phyloP scores from a whole-genome alignment of 2,329 filamentous ascomycete species.

The Byssochlamys sp. region DNA sequence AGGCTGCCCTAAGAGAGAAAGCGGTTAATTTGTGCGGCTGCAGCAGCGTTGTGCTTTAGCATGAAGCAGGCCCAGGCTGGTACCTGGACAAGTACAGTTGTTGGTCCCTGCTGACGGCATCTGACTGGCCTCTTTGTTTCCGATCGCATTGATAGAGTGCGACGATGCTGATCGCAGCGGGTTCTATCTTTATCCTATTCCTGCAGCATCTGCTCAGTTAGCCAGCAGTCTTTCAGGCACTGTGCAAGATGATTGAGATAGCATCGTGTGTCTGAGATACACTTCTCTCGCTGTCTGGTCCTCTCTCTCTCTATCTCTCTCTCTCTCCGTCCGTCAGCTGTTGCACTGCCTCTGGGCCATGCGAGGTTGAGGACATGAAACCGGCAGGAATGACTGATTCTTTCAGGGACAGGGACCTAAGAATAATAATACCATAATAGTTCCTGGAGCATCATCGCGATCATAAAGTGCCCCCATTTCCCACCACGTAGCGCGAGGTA shows the following conservation, averaged over 20 bases:
- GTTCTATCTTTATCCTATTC: background rate
- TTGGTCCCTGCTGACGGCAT: background rate
- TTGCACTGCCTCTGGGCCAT: background rate
- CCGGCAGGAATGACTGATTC: background rate
- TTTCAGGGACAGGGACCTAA: background rate
- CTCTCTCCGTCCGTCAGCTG: background rate
- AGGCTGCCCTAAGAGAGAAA: background rate
- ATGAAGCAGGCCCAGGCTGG: background rate
- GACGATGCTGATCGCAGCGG: background rate
- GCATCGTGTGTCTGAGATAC: background rate
- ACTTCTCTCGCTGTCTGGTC: too few relatives aligned
- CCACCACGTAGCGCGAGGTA: background rate
- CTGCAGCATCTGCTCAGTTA: background rate
- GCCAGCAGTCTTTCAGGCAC: background rate
- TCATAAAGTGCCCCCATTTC: background rate
- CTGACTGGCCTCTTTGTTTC: background rate
- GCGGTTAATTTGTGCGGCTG: background rate
- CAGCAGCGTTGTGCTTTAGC: background rate
- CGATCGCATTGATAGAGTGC: background rate
- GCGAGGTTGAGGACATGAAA: background rate
- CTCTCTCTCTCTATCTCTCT: too few relatives aligned
- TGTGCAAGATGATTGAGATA: background rate
- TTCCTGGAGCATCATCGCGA: background rate
- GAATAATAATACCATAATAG: too few relatives aligned
- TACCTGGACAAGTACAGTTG: background rate